These are phyloP conservation scores for Phytopythium sindhum DNA, from an alignment of 352 stramenopile species.

Conservation along the genomic window DNA sequence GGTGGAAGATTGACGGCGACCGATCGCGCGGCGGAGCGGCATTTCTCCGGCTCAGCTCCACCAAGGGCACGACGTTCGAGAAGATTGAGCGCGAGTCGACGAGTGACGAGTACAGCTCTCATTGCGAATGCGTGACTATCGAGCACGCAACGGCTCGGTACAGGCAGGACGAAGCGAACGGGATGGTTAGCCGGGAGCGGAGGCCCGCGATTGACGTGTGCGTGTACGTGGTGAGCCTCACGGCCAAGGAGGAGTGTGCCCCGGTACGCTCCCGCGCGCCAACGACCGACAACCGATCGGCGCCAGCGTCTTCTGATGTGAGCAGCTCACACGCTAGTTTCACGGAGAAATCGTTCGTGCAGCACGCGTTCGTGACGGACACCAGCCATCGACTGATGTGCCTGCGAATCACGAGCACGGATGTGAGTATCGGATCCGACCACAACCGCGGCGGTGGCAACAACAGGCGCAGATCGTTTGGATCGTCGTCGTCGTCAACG, in stretches of 20 bases:
- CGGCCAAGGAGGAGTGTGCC: slow-evolving; percentile 13
- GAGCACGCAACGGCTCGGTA: slow-evolving; percentile 25
- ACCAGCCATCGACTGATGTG: slow-evolving; percentile 47
- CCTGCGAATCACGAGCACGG: slow-evolving; percentile 37
- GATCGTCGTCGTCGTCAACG: slow-evolving; percentile 14
- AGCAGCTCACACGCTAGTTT: neutral
- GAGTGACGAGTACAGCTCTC: neutral
- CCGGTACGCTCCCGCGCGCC: neutral
- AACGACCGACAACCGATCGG: neutral
- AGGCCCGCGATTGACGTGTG: slow-evolving; percentile 43
- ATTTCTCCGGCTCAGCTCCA: slow-evolving; percentile 59
- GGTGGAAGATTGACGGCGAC: slow-evolving; percentile 55
- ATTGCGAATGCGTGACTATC: slow-evolving; percentile 17
- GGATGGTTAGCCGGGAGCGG: slow-evolving; percentile 9
- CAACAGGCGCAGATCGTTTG: slow-evolving; percentile 5
- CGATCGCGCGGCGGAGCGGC: slow-evolving; percentile 23
- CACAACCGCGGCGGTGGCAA: neutral
- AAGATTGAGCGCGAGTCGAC: slow-evolving; percentile 8
- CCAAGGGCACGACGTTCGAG: slow-evolving; percentile 53
- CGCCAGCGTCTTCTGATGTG: neutral
- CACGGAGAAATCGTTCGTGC: slow-evolving; percentile 26
- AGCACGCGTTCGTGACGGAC: slow-evolving; percentile 66
- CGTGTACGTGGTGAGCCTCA: slow-evolving; percentile 40
- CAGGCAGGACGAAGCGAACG: slow-evolving; percentile 5
- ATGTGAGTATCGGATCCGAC: slow-evolving; percentile 20